These are phyloP conservation scores for Dujonia santamariae DNA, from an alignment of 1,139 yeast genomes.

Conservation along the genomic window DNA sequence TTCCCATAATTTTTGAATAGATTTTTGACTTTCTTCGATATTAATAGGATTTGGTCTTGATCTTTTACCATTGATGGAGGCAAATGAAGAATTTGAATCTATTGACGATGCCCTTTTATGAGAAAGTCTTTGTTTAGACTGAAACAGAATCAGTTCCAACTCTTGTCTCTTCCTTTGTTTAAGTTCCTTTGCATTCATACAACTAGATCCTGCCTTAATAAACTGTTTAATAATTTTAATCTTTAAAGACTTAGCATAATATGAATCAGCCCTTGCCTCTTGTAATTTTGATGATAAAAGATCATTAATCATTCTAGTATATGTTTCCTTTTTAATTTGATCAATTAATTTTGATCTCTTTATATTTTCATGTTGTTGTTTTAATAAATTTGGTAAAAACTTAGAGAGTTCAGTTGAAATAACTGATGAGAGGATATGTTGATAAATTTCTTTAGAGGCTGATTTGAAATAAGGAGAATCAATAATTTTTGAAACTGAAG, in stretches of 20 bases:
- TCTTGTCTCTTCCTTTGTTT: slow-evolving; percentile 36
- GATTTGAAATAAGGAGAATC: slow-evolving; percentile 16
- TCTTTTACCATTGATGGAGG: neutral
- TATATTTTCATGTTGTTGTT: slow-evolving; percentile 1
- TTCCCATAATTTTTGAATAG: slow-evolving; percentile 37
- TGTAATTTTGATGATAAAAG: slow-evolving; percentile 39
- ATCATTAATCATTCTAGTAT: slow-evolving; percentile 59
- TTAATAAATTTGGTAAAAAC: slow-evolving; percentile 1
- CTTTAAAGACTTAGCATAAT: slow-evolving; percentile 23
- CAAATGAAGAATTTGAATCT: neutral
- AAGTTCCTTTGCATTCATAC: slow-evolving; percentile 20
- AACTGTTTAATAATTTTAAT: slow-evolving; percentile 22
- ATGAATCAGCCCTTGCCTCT: slow-evolving; percentile 39
- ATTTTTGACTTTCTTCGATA: slow-evolving; percentile 27
- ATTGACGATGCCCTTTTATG: slow-evolving; percentile 13
- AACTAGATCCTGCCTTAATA: slow-evolving; percentile 20
- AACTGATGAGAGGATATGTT: slow-evolving; percentile 21
- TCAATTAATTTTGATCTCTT: neutral
- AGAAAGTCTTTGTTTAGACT: slow-evolving; percentile 13
- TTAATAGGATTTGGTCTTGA: neutral
- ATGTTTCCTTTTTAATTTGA: slow-evolving; percentile 47
- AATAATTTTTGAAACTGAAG: too few species aligned
- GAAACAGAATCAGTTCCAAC: slow-evolving; percentile 28
- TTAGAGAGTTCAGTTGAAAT: neutral
- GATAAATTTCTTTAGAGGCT: slow-evolving; percentile 23